Evolutionary conservation across 768 basidiomycete species (phyloP), one percentile per base, ranked within the genome.

Genomic region (Candolleomyces efflorescens): DNA sequence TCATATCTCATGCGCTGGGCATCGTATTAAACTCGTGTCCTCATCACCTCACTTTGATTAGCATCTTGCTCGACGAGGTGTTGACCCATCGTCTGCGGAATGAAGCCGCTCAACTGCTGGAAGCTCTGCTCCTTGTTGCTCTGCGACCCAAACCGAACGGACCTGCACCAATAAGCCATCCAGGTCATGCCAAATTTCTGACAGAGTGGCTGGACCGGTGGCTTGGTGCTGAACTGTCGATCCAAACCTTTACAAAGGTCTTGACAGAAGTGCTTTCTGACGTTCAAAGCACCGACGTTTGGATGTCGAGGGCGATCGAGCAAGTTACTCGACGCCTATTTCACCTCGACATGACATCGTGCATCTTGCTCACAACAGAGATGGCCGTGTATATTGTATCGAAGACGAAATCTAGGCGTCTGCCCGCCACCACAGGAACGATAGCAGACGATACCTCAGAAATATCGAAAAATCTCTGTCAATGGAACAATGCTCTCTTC

Each of bases 1-100:
- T 86, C 18, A 63, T 81, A 3, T 76, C 83, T 0, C 83, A 87
- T 64, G 80, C 83, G 9, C 65, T 85, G 6, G 73, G 72, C 22
- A 65, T 84, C 26, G 72, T 83, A 13, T 65, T 85, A 41, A 68
- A 69, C 22, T 67, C 69, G 3, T 83, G 78, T 57, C 71, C 76
- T 4, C 75, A 70, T 49, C 73, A 82, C 59, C 76, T 78, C 27
- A 80, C 81, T 5, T 73, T 87, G 12, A 64, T 83, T 26, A 73
- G 68, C 48, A 65, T 73, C 36, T 73, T 87, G 1, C 73, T 86
- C 0, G 78, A 83, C n/a, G 66, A 81, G n/a, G 74, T 78, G 38
- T 65, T 83, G 11, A 63, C 73, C n/a, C 72, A 77, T 58, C 64
- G 70, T 26, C 71, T 86, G 5, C 54, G 67, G 5, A 62, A 70